phyloP scores from a whole-genome alignment of 2,329 filamentous ascomycete genomes.

The Penicillium glabrum region DNA sequence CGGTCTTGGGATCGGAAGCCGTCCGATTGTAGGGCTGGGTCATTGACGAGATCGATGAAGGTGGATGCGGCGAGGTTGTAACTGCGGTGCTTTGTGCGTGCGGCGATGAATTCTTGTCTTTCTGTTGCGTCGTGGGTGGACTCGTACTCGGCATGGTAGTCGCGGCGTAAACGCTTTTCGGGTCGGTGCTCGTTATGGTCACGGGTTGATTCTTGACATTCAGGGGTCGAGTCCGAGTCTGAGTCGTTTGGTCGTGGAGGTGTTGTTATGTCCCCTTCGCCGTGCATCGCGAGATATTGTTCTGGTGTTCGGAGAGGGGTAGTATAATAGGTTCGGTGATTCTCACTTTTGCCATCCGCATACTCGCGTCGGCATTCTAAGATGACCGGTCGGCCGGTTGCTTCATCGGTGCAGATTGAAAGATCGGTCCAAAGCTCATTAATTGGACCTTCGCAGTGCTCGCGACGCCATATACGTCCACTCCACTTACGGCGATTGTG shows the following conservation, averaged over 20 bases:
- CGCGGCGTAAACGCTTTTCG: slow-evolving; percentile 36
- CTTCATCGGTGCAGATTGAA: slow-evolving; percentile 61
- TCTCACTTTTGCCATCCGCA: slow-evolving; percentile 56
- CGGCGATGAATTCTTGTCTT: slow-evolving; percentile 43
- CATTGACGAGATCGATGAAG: slow-evolving; percentile 47
- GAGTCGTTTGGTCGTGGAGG: slow-evolving; percentile 2
- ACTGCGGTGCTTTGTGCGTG: slow-evolving; percentile 44
- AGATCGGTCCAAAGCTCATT: slow-evolving; percentile 74
- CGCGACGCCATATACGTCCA: slow-evolving; percentile 63
- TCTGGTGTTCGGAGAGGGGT: slow-evolving; percentile 37
- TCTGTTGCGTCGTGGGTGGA: slow-evolving; percentile 14
- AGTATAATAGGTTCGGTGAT: slow-evolving; percentile 66
- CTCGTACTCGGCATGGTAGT: slow-evolving; percentile 44
- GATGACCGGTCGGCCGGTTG: slow-evolving; percentile 58
- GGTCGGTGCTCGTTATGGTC: slow-evolving; percentile 37
- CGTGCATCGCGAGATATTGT: slow-evolving; percentile 16
- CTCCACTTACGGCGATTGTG: slow-evolving; percentile 37
- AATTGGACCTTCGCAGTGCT: slow-evolving; percentile 68
- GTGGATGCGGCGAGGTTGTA: slow-evolving; percentile 43
- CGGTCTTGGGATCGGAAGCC: slow-evolving; percentile 36
- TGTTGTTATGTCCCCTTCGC: neutral
- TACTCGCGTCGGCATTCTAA: slow-evolving; percentile 71
- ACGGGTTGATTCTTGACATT: slow-evolving; percentile 8
- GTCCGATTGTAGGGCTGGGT: slow-evolving; percentile 28
- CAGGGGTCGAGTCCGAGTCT: neutral